Evolutionary conservation across 1,284 basidiomycete species (phyloP), one percentile per base, ranked within the genome.

Genomic region (Sanguinoderma infundibulare): DNA sequence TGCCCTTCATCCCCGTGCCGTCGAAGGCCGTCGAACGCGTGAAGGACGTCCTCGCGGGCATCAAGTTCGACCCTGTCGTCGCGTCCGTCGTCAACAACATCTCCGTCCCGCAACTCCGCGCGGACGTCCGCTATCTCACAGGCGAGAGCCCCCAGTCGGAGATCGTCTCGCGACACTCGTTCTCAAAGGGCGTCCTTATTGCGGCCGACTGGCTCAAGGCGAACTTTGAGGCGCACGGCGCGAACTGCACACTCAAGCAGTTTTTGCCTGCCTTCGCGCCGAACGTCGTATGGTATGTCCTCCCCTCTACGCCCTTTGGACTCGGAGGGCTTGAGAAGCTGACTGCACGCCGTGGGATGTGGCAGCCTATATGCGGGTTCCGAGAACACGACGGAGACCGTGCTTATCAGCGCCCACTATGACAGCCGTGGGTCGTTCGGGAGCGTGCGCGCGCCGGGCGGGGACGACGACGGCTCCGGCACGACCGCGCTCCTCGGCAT

Each of bases 351-450:
- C 7, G 49, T 20, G 7, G 24, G 14, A 15, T 47, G 42, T 10
- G n/a, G 14, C 62, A 91, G 89, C 69, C 80, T 80, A 47, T 92
- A 90, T 68, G 46, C 77, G 6, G 75, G 85, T 1, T 75, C 78
- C 17, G 77, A 76, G 38, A 75, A 85, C 39, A 86, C 84, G 1
- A 84, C 78, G 46, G 78, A 83, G 64, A 90, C 81, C 38, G 85
- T 92, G 28, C 80, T 96, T 51, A 78, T 95, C 53, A 90, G 89
- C 59, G 92, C 87, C 1, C 94, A 95, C 74, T 95, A 94, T 72
- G 94, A 96, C 72, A 92, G 89, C 53, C 87, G 94, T 35, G 94
- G 94, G 12, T 90, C 89, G 1, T 96, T 94, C 73, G 94, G 94
- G 12, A 86, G 78, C 61, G 81, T 81, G 8, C 83, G 89, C 26